phyloP scores from a whole-genome alignment of 179 eudicot species.

The Beta lomatogona region DNA sequence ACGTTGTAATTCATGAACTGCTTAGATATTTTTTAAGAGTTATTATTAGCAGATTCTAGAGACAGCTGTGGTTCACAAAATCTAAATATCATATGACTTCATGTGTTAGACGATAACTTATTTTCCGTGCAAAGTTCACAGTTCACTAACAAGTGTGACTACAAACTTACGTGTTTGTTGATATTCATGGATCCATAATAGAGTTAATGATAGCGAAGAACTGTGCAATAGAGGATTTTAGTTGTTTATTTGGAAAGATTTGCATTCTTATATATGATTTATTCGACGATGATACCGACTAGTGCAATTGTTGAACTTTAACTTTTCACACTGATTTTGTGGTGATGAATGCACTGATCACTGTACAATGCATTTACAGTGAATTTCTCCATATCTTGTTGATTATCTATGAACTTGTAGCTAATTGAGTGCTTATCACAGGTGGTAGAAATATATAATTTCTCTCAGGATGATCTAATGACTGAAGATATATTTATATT shows the following conservation, averaged over 20 bases:
- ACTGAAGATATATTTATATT: constrained; percentile 90
- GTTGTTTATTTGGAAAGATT: neutral
- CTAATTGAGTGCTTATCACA: constrained; percentile 35
- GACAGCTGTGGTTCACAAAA: neutral
- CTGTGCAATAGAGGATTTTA: neutral
- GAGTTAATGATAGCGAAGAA: neutral
- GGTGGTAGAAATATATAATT: constrained; percentile 86
- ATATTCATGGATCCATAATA: neutral
- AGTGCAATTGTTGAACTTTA: neutral
- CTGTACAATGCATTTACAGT: neutral
- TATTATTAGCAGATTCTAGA: neutral
- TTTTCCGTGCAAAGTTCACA: neutral
- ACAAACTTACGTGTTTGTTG: neutral
- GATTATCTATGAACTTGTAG: constrained; percentile 6
- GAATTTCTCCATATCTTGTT: neutral
- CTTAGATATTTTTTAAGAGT: neutral
- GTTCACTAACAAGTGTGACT: neutral
- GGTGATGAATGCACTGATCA: neutral
- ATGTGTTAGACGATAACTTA: neutral
- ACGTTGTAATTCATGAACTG: neutral
- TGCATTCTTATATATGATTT: neutral
- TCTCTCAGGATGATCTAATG: constrained; percentile 91
- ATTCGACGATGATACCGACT: neutral
- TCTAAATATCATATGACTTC: neutral
- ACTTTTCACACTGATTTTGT: neutral